Base-by-base conservation (phyloP, 2,329 filamentous ascomycete genomes). In the Cladosporium sp. region DNA sequence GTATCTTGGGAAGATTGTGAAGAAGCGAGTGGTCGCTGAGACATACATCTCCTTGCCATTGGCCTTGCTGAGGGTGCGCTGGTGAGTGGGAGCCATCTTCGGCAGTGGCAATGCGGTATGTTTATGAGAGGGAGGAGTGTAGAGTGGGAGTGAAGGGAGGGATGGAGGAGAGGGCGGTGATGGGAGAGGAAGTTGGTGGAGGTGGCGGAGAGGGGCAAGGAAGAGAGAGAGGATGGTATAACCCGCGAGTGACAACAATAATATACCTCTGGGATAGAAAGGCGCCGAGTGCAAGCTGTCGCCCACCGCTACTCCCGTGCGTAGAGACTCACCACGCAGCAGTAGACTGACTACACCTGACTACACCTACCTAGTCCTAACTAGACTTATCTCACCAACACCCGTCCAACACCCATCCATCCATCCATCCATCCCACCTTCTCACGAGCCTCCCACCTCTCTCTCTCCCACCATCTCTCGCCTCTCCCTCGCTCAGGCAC, bases 31-130 rank as follows among this genome's bases (percentile, higher is more conserved):
- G 30, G 24, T 12, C 20, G 17, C 43, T 20, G 29, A 37, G 11
- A 51, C 61, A 41, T 43, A 64, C 63, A 66, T 61, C 57, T 65
- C 61, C 57, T 64, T 52, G 51, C 63, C 64, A 56, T 62, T 66
- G 50, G 63, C 61, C 58, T 64, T 64, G 57, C 51, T 57, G 53
- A 65, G 59, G 54, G 61, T 56, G 20, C 64, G 53, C 57, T 61
- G 56, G 56, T 66, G 64, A 9, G 4, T 27, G 45, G 45, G 17
- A 39, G 15, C 37, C 37, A 39, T 48, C 15, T 24, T 40, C 27
- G 37, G 37, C 29, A 20, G 37, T 4, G 32, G 32, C 22, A 27
- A 27, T 4, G 5, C 32, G 8, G 17, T 8, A 19, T 13, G 9
- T 6, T 7, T 37, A 15, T 17, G 34, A 39, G 19, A 13, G 19